A percentile compares a stretch with the other conserved stretches of the same genome.
Evolutionary conservation across 202 grass and related monocot genomes (phyloP).

Genomic region (Setaria viridis): DNA sequence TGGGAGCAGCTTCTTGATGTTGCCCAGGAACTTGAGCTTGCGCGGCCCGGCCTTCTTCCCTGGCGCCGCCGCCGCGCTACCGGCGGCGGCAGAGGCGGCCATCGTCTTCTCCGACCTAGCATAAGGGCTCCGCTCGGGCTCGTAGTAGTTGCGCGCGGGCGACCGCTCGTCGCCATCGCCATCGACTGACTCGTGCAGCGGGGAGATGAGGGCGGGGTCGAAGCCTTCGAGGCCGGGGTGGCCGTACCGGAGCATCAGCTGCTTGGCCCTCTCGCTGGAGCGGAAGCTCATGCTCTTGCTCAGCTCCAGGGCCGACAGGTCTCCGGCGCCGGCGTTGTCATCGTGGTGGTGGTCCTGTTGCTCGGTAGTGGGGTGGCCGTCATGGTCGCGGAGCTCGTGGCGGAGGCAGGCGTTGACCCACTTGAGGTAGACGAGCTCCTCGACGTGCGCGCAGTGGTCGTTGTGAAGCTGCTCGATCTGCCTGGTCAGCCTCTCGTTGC

Average conservation of each 20-base stretch:
- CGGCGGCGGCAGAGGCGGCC: too few relatives aligned
- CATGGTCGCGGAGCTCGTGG: constrained; percentile 59
- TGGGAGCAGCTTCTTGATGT: constrained; percentile 76
- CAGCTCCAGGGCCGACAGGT: constrained; percentile 54
- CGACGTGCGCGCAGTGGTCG: constrained; percentile 65
- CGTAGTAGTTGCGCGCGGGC: not conserved
- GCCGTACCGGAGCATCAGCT: constrained; percentile 73
- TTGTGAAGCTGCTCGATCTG: constrained; percentile 73
- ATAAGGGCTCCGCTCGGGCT: not conserved
- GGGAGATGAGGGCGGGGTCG: constrained; percentile 42
- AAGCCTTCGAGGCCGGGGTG: constrained; percentile 38
- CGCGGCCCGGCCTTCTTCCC: constrained; percentile 31
- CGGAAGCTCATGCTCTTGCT: constrained; percentile 73
- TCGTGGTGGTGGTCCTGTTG: not conserved
- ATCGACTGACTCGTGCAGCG: constrained; percentile 45
- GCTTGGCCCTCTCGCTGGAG: constrained; percentile 77
- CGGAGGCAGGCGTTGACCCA: constrained; percentile 91
- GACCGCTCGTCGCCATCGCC: constrained; percentile 1
- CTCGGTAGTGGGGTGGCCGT: not conserved
- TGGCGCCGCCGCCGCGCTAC: too few relatives aligned
- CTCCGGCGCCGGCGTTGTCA: too few relatives aligned
- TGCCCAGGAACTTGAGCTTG: constrained; percentile 69
- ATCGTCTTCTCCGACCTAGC: not conserved
- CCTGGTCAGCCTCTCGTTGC: constrained; percentile 61
- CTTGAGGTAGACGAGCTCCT: constrained; percentile 93